These are phyloP conservation scores for Gynochthodes officinalis DNA, from an alignment of 257 asterid genomes.

Conservation along the genomic window DNA sequence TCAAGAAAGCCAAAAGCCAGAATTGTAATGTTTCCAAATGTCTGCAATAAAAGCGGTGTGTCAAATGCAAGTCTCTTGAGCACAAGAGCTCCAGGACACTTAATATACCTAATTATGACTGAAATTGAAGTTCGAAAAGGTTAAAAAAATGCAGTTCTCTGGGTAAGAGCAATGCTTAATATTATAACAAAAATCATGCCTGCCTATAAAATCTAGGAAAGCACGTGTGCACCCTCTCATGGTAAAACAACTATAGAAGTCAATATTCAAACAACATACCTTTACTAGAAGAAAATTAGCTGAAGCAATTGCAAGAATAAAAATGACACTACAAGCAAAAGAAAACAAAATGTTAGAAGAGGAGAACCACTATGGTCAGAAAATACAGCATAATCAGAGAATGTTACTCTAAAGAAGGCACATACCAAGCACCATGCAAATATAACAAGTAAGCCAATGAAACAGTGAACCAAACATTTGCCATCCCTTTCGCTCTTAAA, in stretches of 20 bases:
- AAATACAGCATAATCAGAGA: constrained; percentile 16
- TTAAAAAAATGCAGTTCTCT: neutral
- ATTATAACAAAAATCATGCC: neutral
- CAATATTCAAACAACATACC: constrained; percentile 46
- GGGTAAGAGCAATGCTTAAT: neutral
- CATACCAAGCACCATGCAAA: constrained; percentile 93
- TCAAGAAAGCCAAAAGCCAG: neutral
- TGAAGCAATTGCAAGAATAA: constrained; percentile 62
- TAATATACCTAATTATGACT: neutral
- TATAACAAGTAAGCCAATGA: constrained; percentile 63
- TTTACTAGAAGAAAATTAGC: constrained; percentile 81
- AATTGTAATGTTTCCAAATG: neutral
- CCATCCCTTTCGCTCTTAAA: constrained; percentile 82
- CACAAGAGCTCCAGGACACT: neutral
- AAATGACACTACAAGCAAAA: constrained; percentile 57
- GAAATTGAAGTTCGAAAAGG: neutral
- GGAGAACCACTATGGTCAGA: constrained; percentile 19
- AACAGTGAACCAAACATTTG: constrained; percentile 64
- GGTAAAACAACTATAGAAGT: constrained; percentile 12
- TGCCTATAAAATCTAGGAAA: neutral
- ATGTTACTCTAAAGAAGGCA: constrained; percentile 3
- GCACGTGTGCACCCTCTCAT: neutral
- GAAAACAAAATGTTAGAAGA: constrained; percentile 12
- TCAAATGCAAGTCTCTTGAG: neutral
- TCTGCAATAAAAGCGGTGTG: too few species aligned